Conservation (phyloP, 83 land plant genomes). For the Diphasiastrum complanatum region DNA sequence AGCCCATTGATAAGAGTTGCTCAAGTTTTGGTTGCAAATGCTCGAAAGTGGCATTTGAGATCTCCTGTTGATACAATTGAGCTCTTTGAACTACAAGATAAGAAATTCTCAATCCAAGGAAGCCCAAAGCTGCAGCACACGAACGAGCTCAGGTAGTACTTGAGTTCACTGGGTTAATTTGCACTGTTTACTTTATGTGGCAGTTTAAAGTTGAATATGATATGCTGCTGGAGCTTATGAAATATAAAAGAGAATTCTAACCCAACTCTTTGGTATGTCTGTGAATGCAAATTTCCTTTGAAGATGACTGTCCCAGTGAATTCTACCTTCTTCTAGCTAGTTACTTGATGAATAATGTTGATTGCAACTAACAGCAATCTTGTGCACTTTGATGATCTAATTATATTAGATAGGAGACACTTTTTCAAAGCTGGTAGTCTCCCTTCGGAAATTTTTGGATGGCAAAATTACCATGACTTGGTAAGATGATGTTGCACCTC, state of each 20-base stretch:
- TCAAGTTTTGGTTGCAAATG: neutral
- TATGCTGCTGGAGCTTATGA: neutral
- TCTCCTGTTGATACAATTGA: neutral
- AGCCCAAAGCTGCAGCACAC: conserved; percentile 9
- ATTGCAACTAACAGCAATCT: no score
- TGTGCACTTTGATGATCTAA: no score
- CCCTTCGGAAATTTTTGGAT: no score
- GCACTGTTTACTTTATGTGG: neutral
- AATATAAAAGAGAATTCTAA: no score
- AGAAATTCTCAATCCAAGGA: neutral
- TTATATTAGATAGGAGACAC: no score
- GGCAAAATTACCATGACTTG: no score
- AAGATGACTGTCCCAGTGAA: no score
- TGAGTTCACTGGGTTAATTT: neutral
- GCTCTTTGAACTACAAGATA: conserved; percentile 4
- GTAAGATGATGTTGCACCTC: no score
- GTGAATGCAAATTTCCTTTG: no score
- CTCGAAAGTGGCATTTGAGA: neutral
- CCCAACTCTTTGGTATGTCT: neutral
- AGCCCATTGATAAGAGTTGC: neutral
- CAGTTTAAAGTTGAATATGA: neutral
- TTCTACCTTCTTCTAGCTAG: no score
- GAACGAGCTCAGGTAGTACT: neutral
- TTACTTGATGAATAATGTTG: no score
- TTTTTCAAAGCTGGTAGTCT: no score